Percentiles rank a stretch among this genome's conserved stretches.
phyloP scores from a whole-genome alignment of 2,329 filamentous ascomycete genomes.

The Curvularia lunata region DNA sequence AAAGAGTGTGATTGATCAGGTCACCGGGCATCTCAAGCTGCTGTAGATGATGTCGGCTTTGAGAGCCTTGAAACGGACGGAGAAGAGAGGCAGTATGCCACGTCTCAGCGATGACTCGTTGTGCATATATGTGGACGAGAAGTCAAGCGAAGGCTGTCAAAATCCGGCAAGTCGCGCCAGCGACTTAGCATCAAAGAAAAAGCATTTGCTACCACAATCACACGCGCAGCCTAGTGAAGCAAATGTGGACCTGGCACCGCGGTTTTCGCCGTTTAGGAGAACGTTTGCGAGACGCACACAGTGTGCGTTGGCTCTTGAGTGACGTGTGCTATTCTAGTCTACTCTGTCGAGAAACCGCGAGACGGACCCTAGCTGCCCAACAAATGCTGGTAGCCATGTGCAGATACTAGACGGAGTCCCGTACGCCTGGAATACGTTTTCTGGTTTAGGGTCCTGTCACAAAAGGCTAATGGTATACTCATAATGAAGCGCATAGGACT shows the following conservation, averaged over 20 bases:
- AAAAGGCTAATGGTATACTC: background rate
- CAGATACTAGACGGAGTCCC: conserved; percentile 3
- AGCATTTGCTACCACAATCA: background rate
- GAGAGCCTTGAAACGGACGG: background rate
- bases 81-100: background rate
- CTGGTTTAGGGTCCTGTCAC: background rate
- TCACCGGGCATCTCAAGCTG: conserved; percentile 85
- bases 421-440: background rate
- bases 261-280: background rate
- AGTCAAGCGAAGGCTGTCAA: background rate
- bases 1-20: conserved; percentile 82
- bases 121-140: background rate
- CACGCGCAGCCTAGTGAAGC: background rate
- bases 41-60: conserved; percentile 58
- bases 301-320: conserved; percentile 1
- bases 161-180: background rate
- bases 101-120: conserved; percentile 14
- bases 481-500: background rate
- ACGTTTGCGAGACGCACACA: conserved; percentile 1
- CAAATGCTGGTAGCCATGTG: conserved; percentile 13
- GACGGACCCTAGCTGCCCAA: conserved; percentile 12
- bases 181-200: background rate
- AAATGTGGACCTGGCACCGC: background rate
- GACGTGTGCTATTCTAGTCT: conserved; percentile 1
- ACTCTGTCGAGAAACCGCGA: conserved; percentile 2